Evolutionary conservation across 129 eudicot species (phyloP).

Genomic region (Escallonia rubra): DNA sequence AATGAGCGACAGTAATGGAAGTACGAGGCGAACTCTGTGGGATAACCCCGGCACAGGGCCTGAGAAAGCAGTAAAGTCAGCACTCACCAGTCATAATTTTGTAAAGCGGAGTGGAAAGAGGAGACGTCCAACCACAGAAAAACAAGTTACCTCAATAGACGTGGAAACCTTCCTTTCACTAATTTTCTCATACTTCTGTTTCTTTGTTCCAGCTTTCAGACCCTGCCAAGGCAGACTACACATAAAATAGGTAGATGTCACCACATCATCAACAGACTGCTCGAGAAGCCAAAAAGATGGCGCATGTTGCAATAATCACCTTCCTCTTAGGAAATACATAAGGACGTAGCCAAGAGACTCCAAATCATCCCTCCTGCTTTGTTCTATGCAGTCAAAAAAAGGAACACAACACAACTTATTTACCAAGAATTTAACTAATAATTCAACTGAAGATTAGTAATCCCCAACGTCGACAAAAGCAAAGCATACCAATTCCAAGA

Average conservation of each 20-base stretch:
- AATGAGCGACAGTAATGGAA: constrained; percentile 93
- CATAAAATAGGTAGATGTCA: constrained; percentile 22
- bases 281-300: neutral
- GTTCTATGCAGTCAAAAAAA: constrained; percentile 42
- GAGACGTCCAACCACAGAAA: neutral
- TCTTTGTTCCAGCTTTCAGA: constrained; percentile 64
- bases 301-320: constrained; percentile 29
- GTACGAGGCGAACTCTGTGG: constrained; percentile 79
- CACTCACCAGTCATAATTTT: constrained; percentile 2
- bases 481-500: constrained; percentile 76
- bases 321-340: constrained; percentile 90
- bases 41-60: constrained; percentile 80
- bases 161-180: constrained; percentile 87
- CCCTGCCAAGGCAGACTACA: constrained; percentile 99
- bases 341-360: constrained; percentile 92
- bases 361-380: constrained; percentile 92
- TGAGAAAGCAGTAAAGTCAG: constrained; percentile 12
- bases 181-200: constrained; percentile 82
- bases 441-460: neutral
- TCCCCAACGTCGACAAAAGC: neutral
- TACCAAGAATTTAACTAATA: neutral
- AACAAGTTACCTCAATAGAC: constrained; percentile 65
- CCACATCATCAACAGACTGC: neutral
- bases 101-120: neutral
- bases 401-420: constrained; percentile 3